Percentiles rank a stretch among this genome's conserved stretches.
These are phyloP conservation scores for Blastobotrys persicus DNA, from an alignment of 1,139 yeast species.

Conservation along the genomic window DNA sequence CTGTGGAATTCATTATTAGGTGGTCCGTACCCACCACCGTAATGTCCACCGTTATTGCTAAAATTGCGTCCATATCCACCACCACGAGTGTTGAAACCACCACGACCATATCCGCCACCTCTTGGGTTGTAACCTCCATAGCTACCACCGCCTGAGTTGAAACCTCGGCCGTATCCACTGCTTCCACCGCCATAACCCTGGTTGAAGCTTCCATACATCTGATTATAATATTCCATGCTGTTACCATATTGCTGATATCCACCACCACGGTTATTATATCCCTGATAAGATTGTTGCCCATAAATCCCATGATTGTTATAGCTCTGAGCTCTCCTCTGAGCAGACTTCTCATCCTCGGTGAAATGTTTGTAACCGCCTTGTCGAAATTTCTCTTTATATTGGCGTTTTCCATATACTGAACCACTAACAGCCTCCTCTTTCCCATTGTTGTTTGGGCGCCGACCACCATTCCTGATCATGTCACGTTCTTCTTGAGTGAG, in stretches of 20 bases:
- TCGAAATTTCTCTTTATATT: conserved; percentile 20
- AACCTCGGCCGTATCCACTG: conserved; percentile 17
- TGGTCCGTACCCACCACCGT: conserved; percentile 11
- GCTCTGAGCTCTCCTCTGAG: background rate
- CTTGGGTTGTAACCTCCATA: too few relatives aligned
- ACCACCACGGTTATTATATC: background rate
- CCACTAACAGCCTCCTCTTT: conserved; percentile 17
- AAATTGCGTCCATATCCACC: conserved; percentile 9
- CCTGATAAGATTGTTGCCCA: background rate
- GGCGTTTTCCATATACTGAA: conserved; percentile 14
- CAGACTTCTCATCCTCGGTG: background rate
- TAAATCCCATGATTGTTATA: background rate
- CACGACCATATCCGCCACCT: too few relatives aligned
- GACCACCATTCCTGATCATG: conserved; percentile 37
- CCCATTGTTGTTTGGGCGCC: conserved; percentile 26
- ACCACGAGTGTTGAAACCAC: conserved; percentile 17
- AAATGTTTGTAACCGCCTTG: conserved; percentile 29
- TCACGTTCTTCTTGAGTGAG: conserved; percentile 70
- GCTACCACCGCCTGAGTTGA: conserved; percentile 15
- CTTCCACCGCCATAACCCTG: conserved; percentile 18
- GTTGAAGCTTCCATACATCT: conserved; percentile 19
- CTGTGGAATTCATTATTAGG: conserved; percentile 5
- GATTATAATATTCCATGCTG: conserved; percentile 7
- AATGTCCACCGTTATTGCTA: conserved; percentile 13
- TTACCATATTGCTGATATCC: conserved; percentile 4